Evolutionary conservation across 2,329 filamentous ascomycete genomes (phyloP), one percentile per base, ranked within the genome.

Genomic region (Calonectria pseudoreteaudii): DNA sequence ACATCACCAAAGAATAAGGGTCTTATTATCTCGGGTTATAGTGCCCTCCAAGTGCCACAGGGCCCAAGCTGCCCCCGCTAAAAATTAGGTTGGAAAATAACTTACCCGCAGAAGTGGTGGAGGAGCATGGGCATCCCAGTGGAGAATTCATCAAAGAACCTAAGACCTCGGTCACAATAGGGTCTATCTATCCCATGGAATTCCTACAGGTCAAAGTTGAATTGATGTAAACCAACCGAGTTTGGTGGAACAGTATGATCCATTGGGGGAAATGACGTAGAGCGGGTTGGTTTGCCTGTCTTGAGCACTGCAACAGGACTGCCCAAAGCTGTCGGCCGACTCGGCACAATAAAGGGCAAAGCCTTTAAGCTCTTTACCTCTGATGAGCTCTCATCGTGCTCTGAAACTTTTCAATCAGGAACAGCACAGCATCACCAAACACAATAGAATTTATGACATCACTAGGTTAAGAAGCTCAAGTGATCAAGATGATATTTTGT

Each of bases 401-500:
- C 14, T 23, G n/a, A 47, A 23, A 23, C 9, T 5, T 23, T 23
- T 23, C n/a, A 47, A 23, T 23, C 44, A n/a, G n/a, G 2, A 14
- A 8, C 9, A 1, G n/a, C 9, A 47, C 44, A 4, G 4, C 2
- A 23, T 47, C 26, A 30, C 50, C 13, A 53, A 53, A 3, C 11
- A 28, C 11, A 41, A 41, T 18, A 20, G 3, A 8, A 62, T 26
- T 47, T 14, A 11, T 20, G 60, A 31, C 26, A 10, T 47, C 60
- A 64, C 38, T 1, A 6, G 10, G 26, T 18, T 3, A 6, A 16
- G n/a, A 18, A 26, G 34, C 36, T 41, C 34, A 34, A n/a, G 56
- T 62, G 31, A 28, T 47, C 65, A 9, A 62, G 56, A 49, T 58
- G 52, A 52, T 31, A 30, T 68, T 71, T 68, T 16, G 65, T 70